Percentiles rank a stretch among this genome's conserved stretches.
Conservation (phyloP, 2,329 filamentous ascomycete genomes). For the Pseudocercospora cruenta region DNA sequence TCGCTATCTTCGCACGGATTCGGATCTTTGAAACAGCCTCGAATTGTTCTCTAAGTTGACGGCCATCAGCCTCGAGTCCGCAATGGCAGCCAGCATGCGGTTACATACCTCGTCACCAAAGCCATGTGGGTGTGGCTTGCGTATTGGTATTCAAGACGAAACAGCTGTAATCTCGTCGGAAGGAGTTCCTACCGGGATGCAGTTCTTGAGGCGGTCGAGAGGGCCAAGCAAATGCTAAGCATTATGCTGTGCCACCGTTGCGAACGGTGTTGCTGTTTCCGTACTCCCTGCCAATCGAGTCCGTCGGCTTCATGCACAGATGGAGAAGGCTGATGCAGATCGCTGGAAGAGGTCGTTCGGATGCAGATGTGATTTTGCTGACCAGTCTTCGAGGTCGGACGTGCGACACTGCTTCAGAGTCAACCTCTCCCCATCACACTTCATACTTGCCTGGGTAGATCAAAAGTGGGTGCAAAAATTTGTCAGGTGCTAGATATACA, state of each 20-base stretch:
- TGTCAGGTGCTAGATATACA: constrained; percentile 13
- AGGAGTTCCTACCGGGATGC: background rate
- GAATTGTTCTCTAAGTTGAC: background rate
- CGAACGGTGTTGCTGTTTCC: background rate
- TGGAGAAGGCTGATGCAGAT: constrained; percentile 4
- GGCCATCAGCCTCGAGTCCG: background rate
- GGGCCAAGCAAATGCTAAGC: constrained; percentile 1
- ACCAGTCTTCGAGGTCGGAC: background rate
- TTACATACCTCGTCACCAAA: background rate
- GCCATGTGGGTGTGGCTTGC: background rate
- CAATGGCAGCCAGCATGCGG: background rate
- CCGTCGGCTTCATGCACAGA: background rate
- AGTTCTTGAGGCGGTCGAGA: background rate
- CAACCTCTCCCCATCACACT: background rate
- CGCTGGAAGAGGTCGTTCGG: background rate
- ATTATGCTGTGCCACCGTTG: background rate
- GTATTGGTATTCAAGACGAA: constrained; percentile 1
- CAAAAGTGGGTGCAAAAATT: background rate
- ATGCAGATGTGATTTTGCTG: background rate
- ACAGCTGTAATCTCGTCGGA: background rate
- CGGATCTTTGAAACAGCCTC: background rate
- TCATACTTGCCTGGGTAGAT: background rate
- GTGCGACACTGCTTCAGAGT: background rate
- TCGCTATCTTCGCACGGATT: background rate
- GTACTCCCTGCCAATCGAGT: background rate